These are phyloP conservation scores for Xylaria intraflava DNA, from an alignment of 495 filamentous ascomycete species.

Conservation along the genomic window DNA sequence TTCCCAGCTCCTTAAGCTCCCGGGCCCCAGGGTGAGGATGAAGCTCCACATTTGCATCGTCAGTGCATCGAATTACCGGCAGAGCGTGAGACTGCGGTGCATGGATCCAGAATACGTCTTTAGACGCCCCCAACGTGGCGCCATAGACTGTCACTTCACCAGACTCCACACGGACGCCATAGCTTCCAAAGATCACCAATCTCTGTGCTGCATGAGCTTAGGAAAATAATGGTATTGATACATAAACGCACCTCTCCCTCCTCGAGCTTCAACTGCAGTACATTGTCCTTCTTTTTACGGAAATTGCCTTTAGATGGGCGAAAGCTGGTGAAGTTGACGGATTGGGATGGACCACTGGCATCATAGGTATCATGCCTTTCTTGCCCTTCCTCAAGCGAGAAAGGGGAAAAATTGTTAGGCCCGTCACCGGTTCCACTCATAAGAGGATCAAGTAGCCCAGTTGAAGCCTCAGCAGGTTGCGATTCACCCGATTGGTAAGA, in stretches of 20 bases:
- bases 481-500: neutral
- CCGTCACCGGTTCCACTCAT: neutral
- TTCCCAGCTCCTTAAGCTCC: conserved; percentile 51
- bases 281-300: conserved; percentile 30
- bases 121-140: conserved; percentile 51
- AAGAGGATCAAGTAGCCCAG: neutral
- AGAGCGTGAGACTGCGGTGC: conserved; percentile 72
- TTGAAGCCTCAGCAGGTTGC: neutral
- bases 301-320: conserved; percentile 38
- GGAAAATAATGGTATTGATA: neutral
- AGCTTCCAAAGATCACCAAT: conserved; percentile 64
- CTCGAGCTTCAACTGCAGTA: conserved; percentile 27
- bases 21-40: conserved; percentile 43
- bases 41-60: conserved; percentile 45
- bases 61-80: conserved; percentile 58
- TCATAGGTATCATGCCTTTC: neutral
- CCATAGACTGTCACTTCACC: conserved; percentile 60
- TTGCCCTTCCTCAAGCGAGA: conserved; percentile 14
- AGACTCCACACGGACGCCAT: conserved; percentile 58
- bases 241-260: conserved; percentile 42
- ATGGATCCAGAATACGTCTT: conserved; percentile 54
- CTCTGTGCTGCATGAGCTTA: conserved; percentile 39
- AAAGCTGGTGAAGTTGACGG: conserved; percentile 37
- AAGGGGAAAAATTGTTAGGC: conserved; percentile 13
- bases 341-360: neutral